These are phyloP conservation scores for Cornus florida DNA, from an alignment of 148 eudicot species.

Conservation along the genomic window DNA sequence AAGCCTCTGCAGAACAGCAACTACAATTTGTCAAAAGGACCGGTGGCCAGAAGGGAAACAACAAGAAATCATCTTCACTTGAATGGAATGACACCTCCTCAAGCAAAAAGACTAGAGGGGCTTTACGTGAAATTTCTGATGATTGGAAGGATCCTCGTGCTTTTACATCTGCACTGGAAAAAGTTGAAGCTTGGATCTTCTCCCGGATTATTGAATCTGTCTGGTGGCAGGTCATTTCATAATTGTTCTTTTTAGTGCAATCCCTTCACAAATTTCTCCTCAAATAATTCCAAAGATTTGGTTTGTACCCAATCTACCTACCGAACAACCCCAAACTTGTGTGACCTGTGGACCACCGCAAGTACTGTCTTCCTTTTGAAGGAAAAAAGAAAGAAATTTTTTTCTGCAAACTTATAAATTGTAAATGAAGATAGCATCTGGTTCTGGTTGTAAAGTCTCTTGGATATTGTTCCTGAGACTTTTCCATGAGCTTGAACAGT, in stretches of 20 bases:
- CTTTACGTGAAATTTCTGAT: slow-evolving; percentile 27
- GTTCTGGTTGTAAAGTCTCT: background rate
- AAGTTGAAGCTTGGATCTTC: slow-evolving; percentile 87
- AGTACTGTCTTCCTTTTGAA: no score
- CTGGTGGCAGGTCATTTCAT: slow-evolving; percentile 93
- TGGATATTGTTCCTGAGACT: background rate
- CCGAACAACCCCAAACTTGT: no score
- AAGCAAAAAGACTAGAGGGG: slow-evolving; percentile 27
- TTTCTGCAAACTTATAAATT: background rate
- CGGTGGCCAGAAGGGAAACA: slow-evolving; percentile 27
- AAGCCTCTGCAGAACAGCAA: slow-evolving; percentile 40
- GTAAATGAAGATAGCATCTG: background rate
- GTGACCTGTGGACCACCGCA: no score
- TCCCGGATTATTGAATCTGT: slow-evolving; percentile 81
- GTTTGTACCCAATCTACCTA: no score
- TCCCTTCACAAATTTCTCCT: background rate
- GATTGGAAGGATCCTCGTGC: slow-evolving; percentile 60
- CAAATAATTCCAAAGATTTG: background rate
- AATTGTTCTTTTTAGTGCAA: background rate
- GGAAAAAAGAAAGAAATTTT: no score
- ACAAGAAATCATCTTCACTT: slow-evolving; percentile 41
- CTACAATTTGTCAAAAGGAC: slow-evolving; percentile 29
- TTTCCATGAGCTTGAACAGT: background rate
- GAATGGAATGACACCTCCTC: slow-evolving; percentile 52
- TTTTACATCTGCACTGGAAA: slow-evolving; percentile 61